phyloP scores from a whole-genome alignment of 805 yeast species.

The Candida oleophila region DNA sequence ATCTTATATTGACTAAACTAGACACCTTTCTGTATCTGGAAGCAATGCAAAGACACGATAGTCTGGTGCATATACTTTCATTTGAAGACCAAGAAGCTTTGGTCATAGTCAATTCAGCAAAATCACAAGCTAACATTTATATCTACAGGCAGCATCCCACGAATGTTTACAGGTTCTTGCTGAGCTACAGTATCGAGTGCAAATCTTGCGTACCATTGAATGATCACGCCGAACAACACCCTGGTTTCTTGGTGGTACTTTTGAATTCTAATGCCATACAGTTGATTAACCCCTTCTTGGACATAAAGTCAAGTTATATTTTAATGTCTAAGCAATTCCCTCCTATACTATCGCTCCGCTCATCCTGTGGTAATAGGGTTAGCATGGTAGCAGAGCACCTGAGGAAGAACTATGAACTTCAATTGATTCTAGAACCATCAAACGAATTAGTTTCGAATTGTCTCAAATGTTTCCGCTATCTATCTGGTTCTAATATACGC shows the following conservation, averaged over 20 bases:
- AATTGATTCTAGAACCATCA: conserved; percentile 45
- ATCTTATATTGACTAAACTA: conserved; percentile 65
- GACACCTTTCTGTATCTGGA: conserved; percentile 32
- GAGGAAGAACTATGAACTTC: conserved; percentile 23
- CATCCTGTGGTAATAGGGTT: conserved; percentile 28
- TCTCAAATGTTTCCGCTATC: conserved; percentile 48
- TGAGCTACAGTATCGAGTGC: conserved; percentile 26
- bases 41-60: neutral
- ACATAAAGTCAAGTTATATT: conserved; percentile 36
- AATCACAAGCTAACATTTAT: conserved; percentile 47
- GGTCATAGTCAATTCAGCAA: conserved; percentile 47
- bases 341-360: conserved; percentile 20
- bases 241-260: conserved; percentile 45
- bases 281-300: conserved; percentile 59
- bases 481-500: conserved; percentile 57
- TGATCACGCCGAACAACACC: conserved; percentile 22
- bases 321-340: conserved; percentile 19
- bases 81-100: conserved; percentile 59
- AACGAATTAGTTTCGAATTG: conserved; percentile 43
- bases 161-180: conserved; percentile 30
- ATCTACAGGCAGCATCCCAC: conserved; percentile 41
- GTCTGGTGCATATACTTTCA: neutral
- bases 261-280: conserved; percentile 36
- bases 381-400: conserved; percentile 18
- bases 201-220: conserved; percentile 41